A percentile compares a stretch with the other conserved stretches of the same genome.
Evolutionary conservation across 495 filamentous ascomycete genomes (phyloP).

Genomic region (Penicillium roqueforti): DNA sequence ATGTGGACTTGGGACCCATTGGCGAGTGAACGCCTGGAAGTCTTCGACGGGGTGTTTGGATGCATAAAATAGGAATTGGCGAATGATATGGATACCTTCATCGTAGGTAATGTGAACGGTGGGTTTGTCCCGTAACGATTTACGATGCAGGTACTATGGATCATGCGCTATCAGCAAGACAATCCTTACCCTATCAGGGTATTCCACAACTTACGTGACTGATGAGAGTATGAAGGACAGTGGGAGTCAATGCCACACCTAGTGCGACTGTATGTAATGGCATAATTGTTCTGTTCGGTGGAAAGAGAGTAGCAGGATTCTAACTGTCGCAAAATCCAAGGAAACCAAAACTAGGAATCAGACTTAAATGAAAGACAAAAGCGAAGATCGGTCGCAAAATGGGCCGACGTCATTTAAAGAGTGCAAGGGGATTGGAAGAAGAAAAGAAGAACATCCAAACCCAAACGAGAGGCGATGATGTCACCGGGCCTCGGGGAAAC

Average conservation of each 20-base stretch:
- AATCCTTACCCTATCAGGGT: background rate
- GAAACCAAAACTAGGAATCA: background rate
- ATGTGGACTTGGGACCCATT: constrained; percentile 83
- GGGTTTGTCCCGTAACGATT: constrained; percentile 67
- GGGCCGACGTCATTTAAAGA: constrained; percentile 1
- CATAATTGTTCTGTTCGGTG: constrained; percentile 37
- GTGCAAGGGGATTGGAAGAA: background rate
- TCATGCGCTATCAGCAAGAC: constrained; percentile 9
- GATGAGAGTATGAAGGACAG: constrained; percentile 71
- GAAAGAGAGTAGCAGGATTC: background rate
- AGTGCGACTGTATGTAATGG: constrained; percentile 71
- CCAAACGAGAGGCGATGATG: background rate
- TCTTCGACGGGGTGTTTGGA: constrained; percentile 90
- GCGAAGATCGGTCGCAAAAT: background rate
- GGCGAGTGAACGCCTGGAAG: constrained; percentile 79
- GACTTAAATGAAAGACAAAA: background rate
- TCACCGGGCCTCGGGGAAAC: background rate
- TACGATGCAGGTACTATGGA: constrained; percentile 76
- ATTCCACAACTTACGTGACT: constrained; percentile 57
- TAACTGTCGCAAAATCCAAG: background rate
- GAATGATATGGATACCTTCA: constrained; percentile 84
- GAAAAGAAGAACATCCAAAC: background rate
- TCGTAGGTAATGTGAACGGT: constrained; percentile 88
- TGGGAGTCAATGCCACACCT: constrained; percentile 69
- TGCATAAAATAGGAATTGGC: constrained; percentile 74